Percentiles rank a stretch among this genome's conserved stretches.
phyloP scores from a whole-genome alignment of 495 filamentous ascomycete species.

The Filosporella fistucella region DNA sequence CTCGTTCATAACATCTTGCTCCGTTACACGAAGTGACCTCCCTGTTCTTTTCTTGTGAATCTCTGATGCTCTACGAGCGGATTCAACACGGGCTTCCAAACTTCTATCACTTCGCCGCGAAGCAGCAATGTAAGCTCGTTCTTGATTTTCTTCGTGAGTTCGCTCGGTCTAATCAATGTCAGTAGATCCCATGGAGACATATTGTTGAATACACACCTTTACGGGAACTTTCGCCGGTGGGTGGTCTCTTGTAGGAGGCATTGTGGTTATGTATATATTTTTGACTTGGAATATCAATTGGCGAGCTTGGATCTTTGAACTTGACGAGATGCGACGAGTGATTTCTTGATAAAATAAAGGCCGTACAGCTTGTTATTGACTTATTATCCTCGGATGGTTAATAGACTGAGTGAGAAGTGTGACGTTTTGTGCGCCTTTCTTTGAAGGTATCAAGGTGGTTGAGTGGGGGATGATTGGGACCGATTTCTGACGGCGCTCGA shows the following conservation, averaged over 20 bases:
- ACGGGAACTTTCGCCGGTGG: conserved; percentile 39
- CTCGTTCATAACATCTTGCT: conserved; percentile 85
- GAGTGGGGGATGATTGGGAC: no score
- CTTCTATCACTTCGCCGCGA: conserved; percentile 88
- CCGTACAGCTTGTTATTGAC: no score
- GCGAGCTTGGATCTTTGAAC: no score
- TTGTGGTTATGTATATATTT: no score
- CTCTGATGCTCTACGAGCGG: conserved; percentile 79
- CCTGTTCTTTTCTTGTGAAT: conserved; percentile 90
- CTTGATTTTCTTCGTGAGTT: conserved; percentile 87
- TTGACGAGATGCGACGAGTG: no score
- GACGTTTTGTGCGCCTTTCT: no score
- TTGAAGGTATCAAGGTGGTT: no score
- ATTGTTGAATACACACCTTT: conserved; percentile 21
- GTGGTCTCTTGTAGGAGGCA: conserved; percentile 41
- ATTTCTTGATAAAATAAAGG: no score
- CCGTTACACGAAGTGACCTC: conserved; percentile 74
- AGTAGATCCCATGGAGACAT: neutral
- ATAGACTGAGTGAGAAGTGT: no score
- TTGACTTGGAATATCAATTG: no score
- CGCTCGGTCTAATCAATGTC: conserved; percentile 51
- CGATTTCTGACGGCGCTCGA: no score
- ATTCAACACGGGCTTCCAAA: conserved; percentile 85
- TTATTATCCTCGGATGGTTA: no score
- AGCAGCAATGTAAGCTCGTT: conserved; percentile 91